phyloP scores from a whole-genome alignment of 2,329 filamentous ascomycete species.

The Pleomassaria siparia region DNA sequence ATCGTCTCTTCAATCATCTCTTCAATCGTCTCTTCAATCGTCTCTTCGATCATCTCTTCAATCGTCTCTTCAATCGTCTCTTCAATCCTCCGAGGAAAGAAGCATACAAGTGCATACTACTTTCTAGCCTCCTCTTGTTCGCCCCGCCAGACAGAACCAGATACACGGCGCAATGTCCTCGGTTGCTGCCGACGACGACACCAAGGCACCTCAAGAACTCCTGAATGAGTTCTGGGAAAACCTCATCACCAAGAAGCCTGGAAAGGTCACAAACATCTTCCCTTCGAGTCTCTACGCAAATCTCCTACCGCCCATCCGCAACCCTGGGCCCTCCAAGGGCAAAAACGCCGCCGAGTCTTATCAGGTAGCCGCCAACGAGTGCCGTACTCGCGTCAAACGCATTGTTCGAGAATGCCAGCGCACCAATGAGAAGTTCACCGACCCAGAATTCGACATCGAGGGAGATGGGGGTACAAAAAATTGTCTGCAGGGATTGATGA shows the following conservation, averaged over 20 bases:
- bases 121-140: too few species aligned
- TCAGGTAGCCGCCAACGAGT: conserved; percentile 69
- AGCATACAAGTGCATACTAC: too few species aligned
- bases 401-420: conserved; percentile 66
- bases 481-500: conserved; percentile 32
- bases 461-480: conserved; percentile 60
- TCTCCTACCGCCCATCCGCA: conserved; percentile 37
- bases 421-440: conserved; percentile 81
- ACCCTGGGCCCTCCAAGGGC: conserved; percentile 55
- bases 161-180: conserved; percentile 12
- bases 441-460: conserved; percentile 81
- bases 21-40: too few species aligned
- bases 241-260: conserved; percentile 67
- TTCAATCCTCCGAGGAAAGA: too few species aligned
- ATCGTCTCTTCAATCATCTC: too few species aligned
- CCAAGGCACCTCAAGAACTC: conserved; percentile 58
- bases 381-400: conserved; percentile 60
- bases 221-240: conserved; percentile 73
- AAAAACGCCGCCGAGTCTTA: conserved; percentile 68
- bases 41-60: too few species aligned
- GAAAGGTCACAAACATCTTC: conserved; percentile 70
- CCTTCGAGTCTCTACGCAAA: conserved; percentile 66
- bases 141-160: neutral
- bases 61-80: too few species aligned
- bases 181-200: conserved; percentile 15